Evolutionary conservation across 2,329 filamentous ascomycete species (phyloP).

Genomic region (Catunica adiposa): DNA sequence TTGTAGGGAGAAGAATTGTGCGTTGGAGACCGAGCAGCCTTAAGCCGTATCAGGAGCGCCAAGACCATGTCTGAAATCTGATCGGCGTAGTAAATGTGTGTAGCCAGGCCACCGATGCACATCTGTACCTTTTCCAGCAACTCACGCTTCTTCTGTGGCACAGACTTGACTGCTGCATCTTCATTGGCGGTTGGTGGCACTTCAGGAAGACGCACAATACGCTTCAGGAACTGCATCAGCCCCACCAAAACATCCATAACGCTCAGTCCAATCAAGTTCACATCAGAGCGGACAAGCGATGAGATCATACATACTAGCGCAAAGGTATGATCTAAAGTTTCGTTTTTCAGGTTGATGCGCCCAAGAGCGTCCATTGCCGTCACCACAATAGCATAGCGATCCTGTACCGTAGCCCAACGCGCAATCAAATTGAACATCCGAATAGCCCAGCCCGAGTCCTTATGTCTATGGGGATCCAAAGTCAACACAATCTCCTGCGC

Average conservation of each 20-base stretch:
- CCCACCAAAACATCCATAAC: slow-evolving; percentile 88
- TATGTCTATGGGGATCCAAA: slow-evolving; percentile 24
- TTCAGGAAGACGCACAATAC: slow-evolving; percentile 50
- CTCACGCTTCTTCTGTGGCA: slow-evolving; percentile 34
- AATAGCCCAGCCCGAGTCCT: slow-evolving; percentile 58
- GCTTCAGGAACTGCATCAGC: slow-evolving; percentile 67
- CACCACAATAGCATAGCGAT: slow-evolving; percentile 79
- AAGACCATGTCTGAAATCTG: slow-evolving; percentile 91
- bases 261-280: slow-evolving; percentile 88
- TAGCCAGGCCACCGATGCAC: slow-evolving; percentile 81
- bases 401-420: slow-evolving; percentile 82
- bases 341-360: slow-evolving; percentile 49
- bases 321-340: slow-evolving; percentile 56
- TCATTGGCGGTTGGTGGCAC: slow-evolving; percentile 17
- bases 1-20: slow-evolving; percentile 26
- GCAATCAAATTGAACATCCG: slow-evolving; percentile 65
- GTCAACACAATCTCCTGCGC: slow-evolving; percentile 38
- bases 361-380: slow-evolving; percentile 63
- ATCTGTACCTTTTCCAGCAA: slow-evolving; percentile 56
- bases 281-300: slow-evolving; percentile 66
- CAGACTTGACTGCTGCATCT: slow-evolving; percentile 23
- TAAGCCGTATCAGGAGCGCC: slow-evolving; percentile 61
- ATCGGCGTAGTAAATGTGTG: slow-evolving; percentile 91
- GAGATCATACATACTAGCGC: slow-evolving; percentile 64
- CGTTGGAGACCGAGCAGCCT: slow-evolving; percentile 30